Conservation (phyloP, 495 filamentous ascomycete species). For the Extremus antarcticus region DNA sequence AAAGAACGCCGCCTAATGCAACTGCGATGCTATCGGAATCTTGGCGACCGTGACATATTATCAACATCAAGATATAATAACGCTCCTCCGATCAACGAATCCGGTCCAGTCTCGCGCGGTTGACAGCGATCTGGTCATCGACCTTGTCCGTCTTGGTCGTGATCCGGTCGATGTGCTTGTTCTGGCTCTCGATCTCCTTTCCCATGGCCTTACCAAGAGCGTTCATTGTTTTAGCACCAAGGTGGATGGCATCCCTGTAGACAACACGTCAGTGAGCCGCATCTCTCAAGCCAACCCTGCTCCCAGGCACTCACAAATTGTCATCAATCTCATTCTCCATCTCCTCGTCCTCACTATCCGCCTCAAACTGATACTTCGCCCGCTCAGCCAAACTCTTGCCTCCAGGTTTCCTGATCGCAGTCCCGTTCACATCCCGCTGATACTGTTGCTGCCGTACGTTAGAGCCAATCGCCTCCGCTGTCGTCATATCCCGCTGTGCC, state of each 20-base stretch:
- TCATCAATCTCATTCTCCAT: conserved; percentile 49
- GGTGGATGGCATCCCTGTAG: conserved; percentile 22
- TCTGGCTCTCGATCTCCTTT: conserved; percentile 63
- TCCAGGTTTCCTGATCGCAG: conserved; percentile 3
- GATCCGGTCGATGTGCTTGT: conserved; percentile 62
- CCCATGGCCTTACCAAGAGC: conserved; percentile 58
- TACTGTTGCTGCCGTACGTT: conserved; percentile 50
- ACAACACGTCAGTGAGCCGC: too few species aligned
- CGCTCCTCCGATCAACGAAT: background rate
- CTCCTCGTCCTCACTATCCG: conserved; percentile 63
- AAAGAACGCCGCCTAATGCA: background rate
- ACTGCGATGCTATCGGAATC: too few species aligned
- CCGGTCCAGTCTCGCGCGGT: conserved; percentile 48
- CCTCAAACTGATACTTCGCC: conserved; percentile 69
- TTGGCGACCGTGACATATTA: background rate
- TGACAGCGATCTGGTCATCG: conserved; percentile 61
- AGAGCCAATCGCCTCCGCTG: conserved; percentile 49
- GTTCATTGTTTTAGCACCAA: conserved; percentile 53
- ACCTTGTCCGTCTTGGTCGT: conserved; percentile 60
- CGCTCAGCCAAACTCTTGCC: conserved; percentile 53
- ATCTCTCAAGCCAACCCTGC: too few species aligned
- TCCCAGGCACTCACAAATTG: conserved; percentile 28
- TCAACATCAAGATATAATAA: background rate
- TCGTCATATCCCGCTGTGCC: conserved; percentile 54
- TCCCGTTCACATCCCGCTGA: conserved; percentile 38